Conservation (phyloP, 345 rosid genomes). For the Ricinus communis region DNA sequence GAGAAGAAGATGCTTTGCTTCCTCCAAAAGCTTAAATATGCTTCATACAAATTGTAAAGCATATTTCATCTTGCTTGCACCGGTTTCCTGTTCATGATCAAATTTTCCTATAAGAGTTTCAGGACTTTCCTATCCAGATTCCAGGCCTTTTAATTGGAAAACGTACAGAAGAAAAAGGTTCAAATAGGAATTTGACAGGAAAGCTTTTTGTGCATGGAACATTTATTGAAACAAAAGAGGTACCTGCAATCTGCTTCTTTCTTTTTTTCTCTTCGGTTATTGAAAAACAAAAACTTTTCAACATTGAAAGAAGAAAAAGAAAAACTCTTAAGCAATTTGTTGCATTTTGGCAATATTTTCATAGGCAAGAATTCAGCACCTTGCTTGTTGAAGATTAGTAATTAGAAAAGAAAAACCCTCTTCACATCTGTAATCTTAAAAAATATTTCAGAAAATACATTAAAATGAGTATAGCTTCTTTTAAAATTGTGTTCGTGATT, state of each 20-base stretch:
- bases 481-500: not conserved
- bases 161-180: not conserved
- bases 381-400: too few relatives aligned
- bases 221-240: slow-evolving; percentile 32
- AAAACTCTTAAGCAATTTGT: not conserved
- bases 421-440: not conserved
- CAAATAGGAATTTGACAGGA: slow-evolving; percentile 4
- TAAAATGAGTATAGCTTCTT: too few relatives aligned
- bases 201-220: slow-evolving; percentile 23
- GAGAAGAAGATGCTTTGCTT: slow-evolving; percentile 36
- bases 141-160: too few relatives aligned
- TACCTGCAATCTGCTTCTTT: slow-evolving; percentile 9
- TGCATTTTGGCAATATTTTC: not conserved
- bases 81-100: slow-evolving; percentile 22
- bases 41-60: slow-evolving; percentile 1
- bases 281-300: not conserved
- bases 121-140: too few relatives aligned
- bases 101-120: slow-evolving; percentile 8
- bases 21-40: slow-evolving; percentile 25
- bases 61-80: slow-evolving; percentile 13
- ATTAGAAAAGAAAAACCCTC: not conserved
- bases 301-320: not conserved
- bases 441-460: too few relatives aligned
- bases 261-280: not conserved
- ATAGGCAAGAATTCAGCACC: too few relatives aligned